A percentile compares a stretch with the other conserved stretches of the same genome.
These are phyloP conservation scores for Piper longum DNA, from an alignment of 164 flowering plant genomes.

Conservation along the genomic window DNA sequence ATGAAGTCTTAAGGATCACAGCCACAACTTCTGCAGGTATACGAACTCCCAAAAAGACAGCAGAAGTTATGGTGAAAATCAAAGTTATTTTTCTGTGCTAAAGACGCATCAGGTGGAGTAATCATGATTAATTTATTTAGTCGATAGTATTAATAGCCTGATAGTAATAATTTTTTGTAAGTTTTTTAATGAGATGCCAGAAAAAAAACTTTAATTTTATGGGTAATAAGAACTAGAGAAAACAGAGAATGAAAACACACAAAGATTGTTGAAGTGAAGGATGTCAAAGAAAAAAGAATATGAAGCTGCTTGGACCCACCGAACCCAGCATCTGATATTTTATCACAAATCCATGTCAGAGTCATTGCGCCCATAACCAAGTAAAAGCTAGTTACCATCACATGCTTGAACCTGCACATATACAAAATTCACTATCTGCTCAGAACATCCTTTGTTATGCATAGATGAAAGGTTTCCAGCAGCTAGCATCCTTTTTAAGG, in stretches of 20 bases:
- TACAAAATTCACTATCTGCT: background rate
- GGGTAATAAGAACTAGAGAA: background rate
- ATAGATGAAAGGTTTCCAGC: background rate
- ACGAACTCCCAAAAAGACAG: too few species aligned
- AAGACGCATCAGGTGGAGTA: background rate
- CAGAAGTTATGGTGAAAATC: too few species aligned
- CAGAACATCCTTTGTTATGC: background rate
- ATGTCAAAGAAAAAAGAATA: background rate
- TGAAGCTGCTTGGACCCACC: constrained; percentile 30
- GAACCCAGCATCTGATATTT: constrained; percentile 88
- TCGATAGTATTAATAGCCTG: too few species aligned
- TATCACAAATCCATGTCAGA: constrained; percentile 89
- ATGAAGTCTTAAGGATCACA: too few species aligned
- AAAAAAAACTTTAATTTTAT: too few species aligned
- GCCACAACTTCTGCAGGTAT: too few species aligned
- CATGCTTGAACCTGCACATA: constrained; percentile 70
- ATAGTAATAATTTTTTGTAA: too few species aligned
- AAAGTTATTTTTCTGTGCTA: background rate
- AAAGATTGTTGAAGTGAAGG: background rate
- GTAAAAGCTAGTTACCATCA: constrained; percentile 54
- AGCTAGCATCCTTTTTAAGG: background rate
- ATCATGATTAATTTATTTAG: too few species aligned
- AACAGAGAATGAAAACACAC: background rate
- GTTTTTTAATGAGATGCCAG: too few species aligned
- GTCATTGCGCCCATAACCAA: constrained; percentile 92